Conservation (phyloP, 2,329 filamentous ascomycete genomes). For the Lasiodiplodia gonubiensis region DNA sequence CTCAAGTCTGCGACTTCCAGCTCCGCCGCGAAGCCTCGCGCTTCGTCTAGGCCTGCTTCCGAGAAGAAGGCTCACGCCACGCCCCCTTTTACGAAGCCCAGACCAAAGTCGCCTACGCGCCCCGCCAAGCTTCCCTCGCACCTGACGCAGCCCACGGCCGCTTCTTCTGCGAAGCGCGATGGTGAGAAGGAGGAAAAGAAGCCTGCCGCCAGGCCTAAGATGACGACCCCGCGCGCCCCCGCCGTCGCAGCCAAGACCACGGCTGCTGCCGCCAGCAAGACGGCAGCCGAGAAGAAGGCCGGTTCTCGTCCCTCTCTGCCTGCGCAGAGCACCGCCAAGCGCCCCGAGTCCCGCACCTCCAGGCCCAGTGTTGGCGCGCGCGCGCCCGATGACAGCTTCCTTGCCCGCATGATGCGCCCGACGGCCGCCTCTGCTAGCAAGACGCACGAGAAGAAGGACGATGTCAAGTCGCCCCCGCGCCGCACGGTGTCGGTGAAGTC, state of each 20-base stretch:
- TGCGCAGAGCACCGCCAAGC: conserved; percentile 51
- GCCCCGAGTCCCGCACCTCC: conserved; percentile 54
- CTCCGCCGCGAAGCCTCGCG: conserved; percentile 18
- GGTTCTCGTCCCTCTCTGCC: conserved; percentile 45
- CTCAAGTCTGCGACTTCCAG: conserved; percentile 25
- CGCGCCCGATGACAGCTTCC: conserved; percentile 71
- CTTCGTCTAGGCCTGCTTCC: conserved; percentile 12
- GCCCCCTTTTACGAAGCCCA: conserved; percentile 46
- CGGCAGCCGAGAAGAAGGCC: conserved; percentile 44
- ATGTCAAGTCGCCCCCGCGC: conserved; percentile 46
- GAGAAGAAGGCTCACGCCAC: conserved; percentile 33
- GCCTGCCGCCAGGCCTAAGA: conserved; percentile 46
- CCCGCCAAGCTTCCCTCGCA: conserved; percentile 70
- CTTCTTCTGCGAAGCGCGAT: conserved; percentile 68
- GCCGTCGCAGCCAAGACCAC: conserved; percentile 37
- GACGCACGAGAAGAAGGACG: conserved; percentile 64
- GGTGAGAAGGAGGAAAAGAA: conserved; percentile 43
- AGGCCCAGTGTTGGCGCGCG: conserved; percentile 18
- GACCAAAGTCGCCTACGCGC: conserved; percentile 67
- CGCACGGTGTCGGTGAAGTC: conserved; percentile 33
- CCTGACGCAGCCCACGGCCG: conserved; percentile 71
- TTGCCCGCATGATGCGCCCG: conserved; percentile 82
- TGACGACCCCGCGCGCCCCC: conserved; percentile 40
- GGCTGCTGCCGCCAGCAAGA: conserved; percentile 37
- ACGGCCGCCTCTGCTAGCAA: conserved; percentile 73